phyloP scores from a whole-genome alignment of 2,329 filamentous ascomycete genomes.

The Aspergillus arachidicola region DNA sequence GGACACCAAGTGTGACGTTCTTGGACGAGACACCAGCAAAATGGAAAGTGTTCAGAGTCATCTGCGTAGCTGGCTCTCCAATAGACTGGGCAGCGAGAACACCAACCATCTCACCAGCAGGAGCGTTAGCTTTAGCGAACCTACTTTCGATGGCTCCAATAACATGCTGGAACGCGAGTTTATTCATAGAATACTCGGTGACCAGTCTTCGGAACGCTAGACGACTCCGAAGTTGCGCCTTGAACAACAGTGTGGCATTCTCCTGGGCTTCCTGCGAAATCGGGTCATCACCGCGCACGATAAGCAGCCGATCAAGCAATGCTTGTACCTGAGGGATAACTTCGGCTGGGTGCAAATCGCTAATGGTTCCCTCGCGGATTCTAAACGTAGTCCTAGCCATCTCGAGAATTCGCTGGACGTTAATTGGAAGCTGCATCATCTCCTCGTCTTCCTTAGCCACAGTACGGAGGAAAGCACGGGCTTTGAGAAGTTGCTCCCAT shows the following conservation, averaged over 20 bases:
- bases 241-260: slow-evolving; percentile 89
- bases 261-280: slow-evolving; percentile 84
- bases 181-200: slow-evolving; percentile 81
- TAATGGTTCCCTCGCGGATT: slow-evolving; percentile 80
- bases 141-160: slow-evolving; percentile 87
- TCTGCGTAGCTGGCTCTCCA: slow-evolving; percentile 97
- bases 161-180: slow-evolving; percentile 88
- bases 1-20: slow-evolving; percentile 98
- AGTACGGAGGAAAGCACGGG: slow-evolving; percentile 72
- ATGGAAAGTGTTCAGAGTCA: slow-evolving; percentile 99
- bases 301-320: slow-evolving; percentile 74
- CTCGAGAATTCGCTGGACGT: slow-evolving; percentile 86
- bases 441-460: slow-evolving; percentile 79
- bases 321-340: slow-evolving; percentile 78
- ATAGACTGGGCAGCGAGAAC: slow-evolving; percentile 97
- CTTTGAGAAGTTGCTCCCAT: slow-evolving; percentile 75
- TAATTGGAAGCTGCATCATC: slow-evolving; percentile 87
- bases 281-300: slow-evolving; percentile 81
- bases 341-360: slow-evolving; percentile 85
- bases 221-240: slow-evolving; percentile 84
- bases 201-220: slow-evolving; percentile 93
- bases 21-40: slow-evolving; percentile 99
- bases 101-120: slow-evolving; percentile 97
- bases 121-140: slow-evolving; percentile 83
- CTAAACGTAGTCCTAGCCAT: slow-evolving; percentile 88